phyloP scores from a whole-genome alignment of 2,329 filamentous ascomycete species.

The Fusarium mangiferae region DNA sequence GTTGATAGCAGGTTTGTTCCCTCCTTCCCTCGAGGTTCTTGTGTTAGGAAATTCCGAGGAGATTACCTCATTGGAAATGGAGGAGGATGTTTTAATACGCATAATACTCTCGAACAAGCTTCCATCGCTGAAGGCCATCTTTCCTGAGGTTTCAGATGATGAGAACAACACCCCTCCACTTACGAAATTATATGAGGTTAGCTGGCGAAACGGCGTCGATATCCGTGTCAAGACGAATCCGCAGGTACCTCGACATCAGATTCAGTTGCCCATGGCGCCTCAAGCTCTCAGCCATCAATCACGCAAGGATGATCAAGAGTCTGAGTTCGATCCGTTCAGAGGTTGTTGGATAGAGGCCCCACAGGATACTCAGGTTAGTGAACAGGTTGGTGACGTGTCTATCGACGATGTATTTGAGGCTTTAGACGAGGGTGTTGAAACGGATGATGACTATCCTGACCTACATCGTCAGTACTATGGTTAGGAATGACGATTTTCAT shows the following conservation, averaged over 20 bases:
- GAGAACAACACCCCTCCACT: background rate
- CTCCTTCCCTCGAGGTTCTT: background rate
- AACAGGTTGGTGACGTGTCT: background rate
- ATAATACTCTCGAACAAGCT: background rate
- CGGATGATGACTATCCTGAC: background rate
- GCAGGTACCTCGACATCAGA: background rate
- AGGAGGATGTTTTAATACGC: background rate
- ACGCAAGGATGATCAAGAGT: accelerated
- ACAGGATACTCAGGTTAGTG: too few species aligned
- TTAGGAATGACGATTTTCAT: background rate
- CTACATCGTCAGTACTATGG: background rate
- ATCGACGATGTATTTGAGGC: background rate
- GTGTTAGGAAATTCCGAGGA: accelerated
- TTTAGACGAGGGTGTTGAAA: background rate
- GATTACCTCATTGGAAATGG: background rate
- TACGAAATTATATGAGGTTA: background rate
- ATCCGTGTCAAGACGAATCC: background rate
- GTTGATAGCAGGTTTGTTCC: background rate
- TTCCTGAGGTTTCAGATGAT: background rate
- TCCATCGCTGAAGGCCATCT: background rate
- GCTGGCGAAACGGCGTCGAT: background rate
- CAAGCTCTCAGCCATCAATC: background rate
- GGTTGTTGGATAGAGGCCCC: background rate
- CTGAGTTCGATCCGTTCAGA: background rate
- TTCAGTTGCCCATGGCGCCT: background rate